phyloP scores from a whole-genome alignment of 2,329 filamentous ascomycete genomes.

The Colletotrichum sp. region DNA sequence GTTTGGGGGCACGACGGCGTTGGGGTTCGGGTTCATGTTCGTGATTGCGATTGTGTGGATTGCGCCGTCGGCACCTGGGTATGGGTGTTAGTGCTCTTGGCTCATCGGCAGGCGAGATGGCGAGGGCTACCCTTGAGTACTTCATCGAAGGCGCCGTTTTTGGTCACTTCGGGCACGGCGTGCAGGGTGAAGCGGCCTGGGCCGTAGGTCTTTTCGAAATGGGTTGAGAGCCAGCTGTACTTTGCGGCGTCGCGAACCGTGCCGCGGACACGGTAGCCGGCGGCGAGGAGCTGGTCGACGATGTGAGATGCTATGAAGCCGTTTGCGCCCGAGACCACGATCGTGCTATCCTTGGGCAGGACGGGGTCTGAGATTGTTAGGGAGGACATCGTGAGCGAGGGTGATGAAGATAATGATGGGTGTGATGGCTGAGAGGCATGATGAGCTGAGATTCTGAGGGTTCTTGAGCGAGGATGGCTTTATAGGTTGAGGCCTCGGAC shows the following conservation, averaged over 20 bases:
- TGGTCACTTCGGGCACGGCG: conserved; percentile 36
- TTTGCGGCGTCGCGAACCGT: conserved; percentile 39
- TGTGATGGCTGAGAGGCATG: not conserved
- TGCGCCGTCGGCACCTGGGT: conserved; percentile 29
- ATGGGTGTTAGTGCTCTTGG: not conserved
- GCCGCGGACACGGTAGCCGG: conserved; percentile 43
- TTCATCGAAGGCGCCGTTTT: conserved; percentile 27
- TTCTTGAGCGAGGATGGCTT: not conserved
- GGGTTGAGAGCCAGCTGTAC: conserved; percentile 27
- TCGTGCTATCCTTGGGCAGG: not conserved
- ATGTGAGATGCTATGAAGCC: conserved; percentile 47
- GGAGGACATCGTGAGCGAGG: not conserved
- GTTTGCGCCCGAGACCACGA: conserved; percentile 48
- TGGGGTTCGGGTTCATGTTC: conserved; percentile 37
- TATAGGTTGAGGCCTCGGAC: not conserved
- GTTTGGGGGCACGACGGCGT: conserved; percentile 38
- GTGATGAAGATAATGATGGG: not conserved
- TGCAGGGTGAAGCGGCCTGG: conserved; percentile 36
- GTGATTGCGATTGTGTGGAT: conserved; percentile 43
- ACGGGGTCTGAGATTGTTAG: not conserved
- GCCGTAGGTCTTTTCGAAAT: conserved; percentile 36
- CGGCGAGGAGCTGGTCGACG: conserved; percentile 36
- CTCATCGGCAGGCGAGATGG: too few species aligned
- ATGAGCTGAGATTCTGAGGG: not conserved
- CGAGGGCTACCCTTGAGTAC: conserved; percentile 28